Evolutionary conservation across 2,329 filamentous ascomycete genomes (phyloP).

Genomic region (Colletotrichum brevisporum): DNA sequence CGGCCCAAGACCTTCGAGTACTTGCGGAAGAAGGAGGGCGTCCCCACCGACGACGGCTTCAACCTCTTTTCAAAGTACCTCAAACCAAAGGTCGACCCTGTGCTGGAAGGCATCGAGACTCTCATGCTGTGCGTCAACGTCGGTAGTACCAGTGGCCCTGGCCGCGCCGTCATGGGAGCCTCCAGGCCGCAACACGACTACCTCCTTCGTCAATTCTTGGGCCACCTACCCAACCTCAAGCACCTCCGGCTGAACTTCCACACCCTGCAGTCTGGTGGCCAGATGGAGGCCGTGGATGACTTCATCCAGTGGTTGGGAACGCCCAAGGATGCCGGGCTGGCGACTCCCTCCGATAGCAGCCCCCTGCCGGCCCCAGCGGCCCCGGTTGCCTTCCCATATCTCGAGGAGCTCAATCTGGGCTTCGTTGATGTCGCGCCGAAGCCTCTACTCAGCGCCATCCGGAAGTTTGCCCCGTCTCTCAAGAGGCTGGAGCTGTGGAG

Average conservation of each 20-base stretch:
- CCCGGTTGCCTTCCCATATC: constrained; percentile 49
- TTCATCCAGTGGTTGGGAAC: constrained; percentile 58
- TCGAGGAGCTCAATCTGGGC: constrained; percentile 62
- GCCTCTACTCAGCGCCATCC: constrained; percentile 52
- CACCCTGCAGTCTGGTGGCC: constrained; percentile 27
- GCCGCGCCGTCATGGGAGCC: not conserved
- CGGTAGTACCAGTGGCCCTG: not conserved
- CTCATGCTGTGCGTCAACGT: constrained; percentile 55
- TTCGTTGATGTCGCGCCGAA: constrained; percentile 48
- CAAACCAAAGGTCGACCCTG: constrained; percentile 52
- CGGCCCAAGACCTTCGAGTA: constrained; percentile 62
- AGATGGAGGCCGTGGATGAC: constrained; percentile 24
- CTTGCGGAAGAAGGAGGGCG: constrained; percentile 52
- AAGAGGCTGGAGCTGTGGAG: constrained; percentile 61
- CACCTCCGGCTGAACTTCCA: constrained; percentile 69
- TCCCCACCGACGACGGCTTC: constrained; percentile 61
- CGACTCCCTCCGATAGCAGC: constrained; percentile 7
- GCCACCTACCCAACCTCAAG: constrained; percentile 57
- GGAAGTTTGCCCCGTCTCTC: constrained; percentile 61
- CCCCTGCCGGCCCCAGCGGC: constrained; percentile 34
- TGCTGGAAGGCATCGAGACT: constrained; percentile 61
- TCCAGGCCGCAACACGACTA: constrained; percentile 25
- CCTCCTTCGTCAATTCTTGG: constrained; percentile 55
- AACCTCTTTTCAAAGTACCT: constrained; percentile 56
- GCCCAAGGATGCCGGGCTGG: not conserved